Conservation (phyloP, 495 filamentous ascomycete genomes). For the Neurospora sp. region DNA sequence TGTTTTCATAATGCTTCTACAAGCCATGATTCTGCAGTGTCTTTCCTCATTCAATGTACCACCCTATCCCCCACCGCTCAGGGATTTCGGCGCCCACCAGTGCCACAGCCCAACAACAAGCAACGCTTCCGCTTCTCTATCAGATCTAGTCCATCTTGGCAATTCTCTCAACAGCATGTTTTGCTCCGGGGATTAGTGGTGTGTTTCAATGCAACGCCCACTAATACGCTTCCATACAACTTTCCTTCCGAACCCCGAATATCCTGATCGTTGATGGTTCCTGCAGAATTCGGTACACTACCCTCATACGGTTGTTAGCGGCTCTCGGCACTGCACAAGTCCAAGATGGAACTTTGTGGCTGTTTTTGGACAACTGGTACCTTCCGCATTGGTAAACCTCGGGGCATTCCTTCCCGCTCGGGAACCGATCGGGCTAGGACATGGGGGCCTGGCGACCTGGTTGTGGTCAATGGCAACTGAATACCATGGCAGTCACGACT, state of each 20-base stretch:
- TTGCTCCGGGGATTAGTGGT: not conserved
- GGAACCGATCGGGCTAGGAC: not conserved
- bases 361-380: not conserved
- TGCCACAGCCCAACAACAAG: not conserved
- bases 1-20: too few relatives aligned
- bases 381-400: not conserved
- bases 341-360: not conserved
- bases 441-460: not conserved
- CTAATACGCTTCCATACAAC: not conserved
- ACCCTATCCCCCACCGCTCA: not conserved
- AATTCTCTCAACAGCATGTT: not conserved
- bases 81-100: not conserved
- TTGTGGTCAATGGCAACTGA: not conserved
- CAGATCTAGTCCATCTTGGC: not conserved
- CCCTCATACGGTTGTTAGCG: not conserved
- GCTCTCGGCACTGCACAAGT: not conserved
- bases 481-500: not conserved
- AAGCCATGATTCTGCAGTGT: not conserved
- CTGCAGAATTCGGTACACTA: not conserved
- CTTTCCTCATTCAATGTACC: not conserved
- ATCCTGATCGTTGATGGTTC: not conserved
- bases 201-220: not conserved
- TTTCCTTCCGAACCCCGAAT: not conserved
- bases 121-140: not conserved
- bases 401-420: not conserved